phyloP scores from a whole-genome alignment of 192 early-diverging fungal genomes.

The Chytriomyces hyalinus region DNA sequence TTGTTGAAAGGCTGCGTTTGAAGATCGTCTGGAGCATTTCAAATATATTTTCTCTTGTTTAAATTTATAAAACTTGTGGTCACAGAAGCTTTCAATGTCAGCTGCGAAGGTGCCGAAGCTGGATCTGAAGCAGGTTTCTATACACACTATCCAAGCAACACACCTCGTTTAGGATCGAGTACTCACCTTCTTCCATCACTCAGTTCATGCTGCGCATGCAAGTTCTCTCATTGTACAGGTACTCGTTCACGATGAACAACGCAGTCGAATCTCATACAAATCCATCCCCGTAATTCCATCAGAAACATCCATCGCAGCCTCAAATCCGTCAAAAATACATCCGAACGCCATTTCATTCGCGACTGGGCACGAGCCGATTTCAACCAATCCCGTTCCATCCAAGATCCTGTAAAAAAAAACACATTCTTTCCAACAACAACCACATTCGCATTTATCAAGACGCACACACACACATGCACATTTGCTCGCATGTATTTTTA shows the following conservation, averaged over 20 bases:
- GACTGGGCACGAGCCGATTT: slow-evolving; percentile 29
- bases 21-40: too few relatives aligned
- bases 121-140: slow-evolving; percentile 26
- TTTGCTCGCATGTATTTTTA: neutral
- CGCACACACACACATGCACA: too few relatives aligned
- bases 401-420: slow-evolving; percentile 10
- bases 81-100: neutral
- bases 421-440: neutral
- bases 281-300: neutral
- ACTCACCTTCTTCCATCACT: neutral
- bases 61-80: too few relatives aligned
- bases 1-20: too few relatives aligned
- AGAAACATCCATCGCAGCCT: slow-evolving; percentile 5
- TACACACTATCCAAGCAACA: neutral
- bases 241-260: neutral
- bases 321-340: slow-evolving; percentile 4
- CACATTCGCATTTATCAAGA: neutral
- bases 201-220: slow-evolving; percentile 26
- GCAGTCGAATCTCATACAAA: too few relatives aligned
- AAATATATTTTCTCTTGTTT: too few relatives aligned
- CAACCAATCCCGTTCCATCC: neutral
- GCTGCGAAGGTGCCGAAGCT: slow-evolving; percentile 5
- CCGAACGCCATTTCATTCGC: slow-evolving; percentile 14
- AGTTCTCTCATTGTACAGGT: slow-evolving; percentile 13
- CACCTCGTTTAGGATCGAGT: neutral